These are phyloP conservation scores for Podila minutissima DNA, from an alignment of 192 early-diverging fungal species.

Conservation along the genomic window DNA sequence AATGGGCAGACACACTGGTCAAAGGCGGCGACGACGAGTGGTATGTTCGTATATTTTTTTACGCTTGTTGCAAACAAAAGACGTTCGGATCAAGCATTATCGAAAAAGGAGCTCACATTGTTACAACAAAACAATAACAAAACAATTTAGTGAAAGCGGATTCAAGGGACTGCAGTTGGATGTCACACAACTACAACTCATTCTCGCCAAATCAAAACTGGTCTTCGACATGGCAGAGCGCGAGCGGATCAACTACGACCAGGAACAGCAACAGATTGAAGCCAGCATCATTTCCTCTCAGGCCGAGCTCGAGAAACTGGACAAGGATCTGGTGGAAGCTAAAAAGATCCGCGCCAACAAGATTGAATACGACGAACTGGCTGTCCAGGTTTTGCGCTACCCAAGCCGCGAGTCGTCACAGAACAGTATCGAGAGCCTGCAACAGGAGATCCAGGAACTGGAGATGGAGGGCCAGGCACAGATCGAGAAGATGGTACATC, in stretches of 20 bases:
- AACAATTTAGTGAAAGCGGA: slow-evolving; percentile 10
- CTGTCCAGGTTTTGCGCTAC: slow-evolving; percentile 15
- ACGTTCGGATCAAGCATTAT: not conserved
- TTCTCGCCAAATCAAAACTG: slow-evolving; percentile 26
- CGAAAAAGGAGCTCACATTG: too few relatives aligned
- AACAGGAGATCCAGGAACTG: slow-evolving; percentile 30
- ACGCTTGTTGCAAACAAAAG: not conserved
- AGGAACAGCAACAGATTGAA: slow-evolving; percentile 30
- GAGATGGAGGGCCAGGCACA: slow-evolving; percentile 22
- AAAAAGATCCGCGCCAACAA: slow-evolving; percentile 43
- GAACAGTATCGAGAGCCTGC: slow-evolving; percentile 10
- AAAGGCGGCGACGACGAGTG: slow-evolving; percentile 11
- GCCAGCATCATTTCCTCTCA: slow-evolving; percentile 13
- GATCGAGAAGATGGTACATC: slow-evolving; percentile 14
- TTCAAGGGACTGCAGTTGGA: slow-evolving; percentile 20
- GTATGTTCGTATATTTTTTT: not conserved
- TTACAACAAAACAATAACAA: not conserved
- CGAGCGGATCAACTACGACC: slow-evolving; percentile 23
- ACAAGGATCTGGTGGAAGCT: slow-evolving; percentile 18
- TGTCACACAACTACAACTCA: slow-evolving; percentile 26
- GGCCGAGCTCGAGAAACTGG: slow-evolving; percentile 26
- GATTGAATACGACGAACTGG: slow-evolving; percentile 32
- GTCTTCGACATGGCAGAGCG: slow-evolving; percentile 40
- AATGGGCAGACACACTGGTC: slow-evolving; percentile 21
- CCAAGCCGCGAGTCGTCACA: slow-evolving; percentile 37